Percentiles rank a stretch among this genome's conserved stretches.
Conservation (phyloP, 345 rosid genomes). For the sweet orange (Citrus sinensis) region DNA sequence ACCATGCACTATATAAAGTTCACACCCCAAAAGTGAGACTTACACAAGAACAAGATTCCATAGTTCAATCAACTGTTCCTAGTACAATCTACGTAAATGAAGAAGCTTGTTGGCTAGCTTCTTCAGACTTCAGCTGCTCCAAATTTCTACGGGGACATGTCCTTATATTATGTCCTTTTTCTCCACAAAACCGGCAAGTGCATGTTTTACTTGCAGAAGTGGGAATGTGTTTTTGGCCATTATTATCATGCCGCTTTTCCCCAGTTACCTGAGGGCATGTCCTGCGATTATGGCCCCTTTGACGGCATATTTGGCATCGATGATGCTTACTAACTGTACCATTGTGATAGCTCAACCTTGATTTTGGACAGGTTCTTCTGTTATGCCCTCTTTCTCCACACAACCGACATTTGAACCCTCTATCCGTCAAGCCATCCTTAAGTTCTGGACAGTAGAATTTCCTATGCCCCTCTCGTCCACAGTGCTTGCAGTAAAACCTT, state of each 20-base stretch:
- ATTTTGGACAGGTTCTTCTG: constrained; percentile 67
- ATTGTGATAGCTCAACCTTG: constrained; percentile 25
- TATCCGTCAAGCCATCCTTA: constrained; percentile 33
- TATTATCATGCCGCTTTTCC: neutral
- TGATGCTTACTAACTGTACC: constrained; percentile 26
- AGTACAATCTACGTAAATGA: neutral
- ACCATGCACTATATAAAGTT: too few species aligned
- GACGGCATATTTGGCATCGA: constrained; percentile 49
- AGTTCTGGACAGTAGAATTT: constrained; percentile 81
- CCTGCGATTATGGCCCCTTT: constrained; percentile 73
- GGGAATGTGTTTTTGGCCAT: neutral
- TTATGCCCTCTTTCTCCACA: constrained; percentile 87
- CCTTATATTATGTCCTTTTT: constrained; percentile 50
- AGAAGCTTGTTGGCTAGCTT: neutral
- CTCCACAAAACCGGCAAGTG: constrained; percentile 48
- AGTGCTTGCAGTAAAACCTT: constrained; percentile 69
- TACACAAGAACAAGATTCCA: neutral
- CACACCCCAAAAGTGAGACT: too few species aligned
- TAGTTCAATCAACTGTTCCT: neutral
- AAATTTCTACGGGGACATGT: constrained; percentile 42
- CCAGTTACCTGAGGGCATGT: constrained; percentile 45
- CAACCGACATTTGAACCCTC: constrained; percentile 56
- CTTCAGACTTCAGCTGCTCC: constrained; percentile 5
- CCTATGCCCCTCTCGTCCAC: constrained; percentile 91
- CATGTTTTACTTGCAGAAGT: constrained; percentile 24